Evolutionary conservation across 177 flowering plant genomes (phyloP).

Genomic region (Vitis hybrid): DNA sequence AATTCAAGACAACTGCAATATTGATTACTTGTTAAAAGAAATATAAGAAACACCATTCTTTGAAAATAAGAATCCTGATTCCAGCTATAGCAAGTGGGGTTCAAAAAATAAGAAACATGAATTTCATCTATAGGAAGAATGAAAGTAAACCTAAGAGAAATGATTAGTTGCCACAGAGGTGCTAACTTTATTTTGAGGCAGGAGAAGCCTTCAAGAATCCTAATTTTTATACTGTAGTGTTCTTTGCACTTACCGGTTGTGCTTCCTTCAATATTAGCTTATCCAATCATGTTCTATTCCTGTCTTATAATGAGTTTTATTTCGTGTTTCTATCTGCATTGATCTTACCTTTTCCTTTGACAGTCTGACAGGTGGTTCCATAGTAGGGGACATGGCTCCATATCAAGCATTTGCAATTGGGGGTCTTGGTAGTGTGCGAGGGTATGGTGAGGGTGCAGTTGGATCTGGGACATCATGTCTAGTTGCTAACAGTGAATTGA

Average conservation of each 20-base stretch:
- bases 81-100: no score
- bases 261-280: neutral
- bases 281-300: neutral
- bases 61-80: no score
- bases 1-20: no score
- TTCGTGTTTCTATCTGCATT: neutral
- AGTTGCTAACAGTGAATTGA: conserved; percentile 72
- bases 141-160: no score
- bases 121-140: no score
- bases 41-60: no score
- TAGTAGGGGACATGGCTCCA: conserved; percentile 97
- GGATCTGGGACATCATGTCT: conserved; percentile 90
- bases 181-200: neutral
- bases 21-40: no score
- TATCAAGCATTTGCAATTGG: conserved; percentile 95
- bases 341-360: conserved; percentile 25
- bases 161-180: neutral
- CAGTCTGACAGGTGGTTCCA: conserved; percentile 93
- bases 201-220: neutral
- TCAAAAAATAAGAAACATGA: no score
- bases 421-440: conserved; percentile 82
- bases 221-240: neutral
- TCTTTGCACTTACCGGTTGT: neutral
- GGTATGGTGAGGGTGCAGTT: conserved; percentile 96
- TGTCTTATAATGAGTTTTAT: no score